Conservation (phyloP, 169 alveolate species). For the Cryptosporidium ubiquitum region DNA sequence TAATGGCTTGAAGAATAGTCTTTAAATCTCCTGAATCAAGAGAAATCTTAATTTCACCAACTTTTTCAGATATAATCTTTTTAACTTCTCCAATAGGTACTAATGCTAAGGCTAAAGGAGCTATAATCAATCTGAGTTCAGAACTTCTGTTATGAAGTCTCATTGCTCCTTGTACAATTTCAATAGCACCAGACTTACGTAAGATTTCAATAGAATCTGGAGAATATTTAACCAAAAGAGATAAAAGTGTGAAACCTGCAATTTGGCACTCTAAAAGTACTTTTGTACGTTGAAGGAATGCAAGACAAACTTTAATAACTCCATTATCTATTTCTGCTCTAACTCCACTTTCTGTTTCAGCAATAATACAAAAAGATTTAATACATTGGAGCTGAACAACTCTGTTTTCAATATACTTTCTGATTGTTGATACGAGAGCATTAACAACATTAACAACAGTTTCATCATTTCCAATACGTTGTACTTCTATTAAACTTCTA, state of each 20-base stretch:
- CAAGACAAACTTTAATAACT: slow-evolving; percentile 63
- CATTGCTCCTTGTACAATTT: slow-evolving; percentile 81
- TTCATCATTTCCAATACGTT: slow-evolving; percentile 54
- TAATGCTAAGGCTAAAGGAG: slow-evolving; percentile 87
- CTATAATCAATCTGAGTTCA: slow-evolving; percentile 85
- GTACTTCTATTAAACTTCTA: slow-evolving; percentile 25
- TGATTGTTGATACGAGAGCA: slow-evolving; percentile 52
- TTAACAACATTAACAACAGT: slow-evolving; percentile 39
- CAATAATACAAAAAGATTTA: slow-evolving; percentile 43
- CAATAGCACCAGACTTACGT: slow-evolving; percentile 66
- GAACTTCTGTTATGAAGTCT: slow-evolving; percentile 87
- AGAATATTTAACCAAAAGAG: slow-evolving; percentile 40
- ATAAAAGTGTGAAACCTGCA: slow-evolving; percentile 59
- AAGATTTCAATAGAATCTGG: slow-evolving; percentile 62
- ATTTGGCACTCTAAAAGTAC: slow-evolving; percentile 62
- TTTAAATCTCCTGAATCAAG: slow-evolving; percentile 63
- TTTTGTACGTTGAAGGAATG: slow-evolving; percentile 66
- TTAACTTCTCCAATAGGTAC: slow-evolving; percentile 91
- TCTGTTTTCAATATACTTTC: slow-evolving; percentile 64
- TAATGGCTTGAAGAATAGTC: slow-evolving; percentile 76
- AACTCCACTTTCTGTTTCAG: slow-evolving; percentile 55
- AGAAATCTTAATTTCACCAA: slow-evolving; percentile 80
- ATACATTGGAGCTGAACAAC: slow-evolving; percentile 70
- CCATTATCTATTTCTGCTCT: slow-evolving; percentile 62
- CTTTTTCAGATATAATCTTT: slow-evolving; percentile 83